Percentiles rank a stretch among this genome's conserved stretches.
These are phyloP conservation scores for Saccharomyces hybrid DNA, from an alignment of 1,139 yeast species.

Conservation along the genomic window DNA sequence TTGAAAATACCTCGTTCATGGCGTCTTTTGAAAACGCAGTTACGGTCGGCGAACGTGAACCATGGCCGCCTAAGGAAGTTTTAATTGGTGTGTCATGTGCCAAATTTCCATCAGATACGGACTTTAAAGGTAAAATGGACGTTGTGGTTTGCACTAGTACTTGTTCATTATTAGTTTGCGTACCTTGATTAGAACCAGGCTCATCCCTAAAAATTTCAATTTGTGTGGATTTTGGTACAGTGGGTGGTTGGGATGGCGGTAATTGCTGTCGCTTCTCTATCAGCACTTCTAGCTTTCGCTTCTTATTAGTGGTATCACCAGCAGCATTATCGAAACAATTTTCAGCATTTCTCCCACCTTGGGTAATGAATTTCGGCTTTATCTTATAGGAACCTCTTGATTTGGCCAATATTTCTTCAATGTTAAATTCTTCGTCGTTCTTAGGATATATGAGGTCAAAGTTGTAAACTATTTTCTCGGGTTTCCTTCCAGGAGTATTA, in stretches of 20 bases:
- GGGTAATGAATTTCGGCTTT: not conserved
- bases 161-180: not conserved
- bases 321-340: slow-evolving; percentile 2
- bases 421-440: slow-evolving; percentile 45
- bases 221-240: not conserved
- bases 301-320: not conserved
- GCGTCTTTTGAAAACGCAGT: slow-evolving; percentile 74
- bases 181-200: not conserved
- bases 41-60: slow-evolving; percentile 57
- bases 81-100: slow-evolving; percentile 24
- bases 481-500: slow-evolving; percentile 48
- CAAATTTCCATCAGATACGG: slow-evolving; percentile 10
- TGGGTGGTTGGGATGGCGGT: slow-evolving; percentile 5
- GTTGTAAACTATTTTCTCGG: slow-evolving; percentile 59
- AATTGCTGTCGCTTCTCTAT: not conserved
- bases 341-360: not conserved
- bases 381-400: slow-evolving; percentile 32
- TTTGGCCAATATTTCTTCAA: slow-evolving; percentile 53
- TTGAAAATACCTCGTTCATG: slow-evolving; percentile 60
- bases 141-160: slow-evolving; percentile 14
- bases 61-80: not conserved
- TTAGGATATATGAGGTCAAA: slow-evolving; percentile 47
- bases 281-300: not conserved
- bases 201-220: not conserved
- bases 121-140: slow-evolving; percentile 27